A percentile compares a stretch with the other conserved stretches of the same genome.
These are phyloP conservation scores for Plasmodium gonderi DNA, from an alignment of 169 alveolate genomes.

Conservation along the genomic window DNA sequence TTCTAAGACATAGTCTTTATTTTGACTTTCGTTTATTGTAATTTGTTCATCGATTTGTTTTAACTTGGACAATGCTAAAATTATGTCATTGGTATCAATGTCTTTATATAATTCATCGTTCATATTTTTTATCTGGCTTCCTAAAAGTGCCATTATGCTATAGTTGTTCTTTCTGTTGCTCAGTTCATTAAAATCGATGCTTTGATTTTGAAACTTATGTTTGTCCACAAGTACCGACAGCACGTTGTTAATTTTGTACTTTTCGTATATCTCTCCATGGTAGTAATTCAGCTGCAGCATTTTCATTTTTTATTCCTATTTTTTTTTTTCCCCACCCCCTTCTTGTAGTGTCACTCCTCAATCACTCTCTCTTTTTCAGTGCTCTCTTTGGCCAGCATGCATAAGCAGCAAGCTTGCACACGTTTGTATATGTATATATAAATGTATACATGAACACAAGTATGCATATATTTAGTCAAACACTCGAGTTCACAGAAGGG, in stretches of 20 bases:
- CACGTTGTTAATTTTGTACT: constrained; percentile 54
- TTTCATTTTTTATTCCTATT: constrained; percentile 25
- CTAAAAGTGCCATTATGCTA: constrained; percentile 67
- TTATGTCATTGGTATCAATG: constrained; percentile 64
- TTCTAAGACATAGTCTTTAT: constrained; percentile 49
- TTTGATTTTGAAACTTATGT: constrained; percentile 57
- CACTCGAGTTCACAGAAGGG: not conserved
- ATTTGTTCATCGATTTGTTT: constrained; percentile 56
- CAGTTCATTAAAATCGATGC: constrained; percentile 49
- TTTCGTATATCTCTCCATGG: constrained; percentile 66
- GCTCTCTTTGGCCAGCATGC: not conserved
- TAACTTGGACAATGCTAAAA: constrained; percentile 55
- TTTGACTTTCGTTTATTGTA: constrained; percentile 37
- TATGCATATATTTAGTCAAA: not conserved
- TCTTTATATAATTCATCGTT: constrained; percentile 66
- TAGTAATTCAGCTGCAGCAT: constrained; percentile 52
- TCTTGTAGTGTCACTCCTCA: not conserved
- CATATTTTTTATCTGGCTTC: constrained; percentile 62
- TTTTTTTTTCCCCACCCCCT: not conserved
- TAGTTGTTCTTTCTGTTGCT: constrained; percentile 62
- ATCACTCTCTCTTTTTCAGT: not conserved
- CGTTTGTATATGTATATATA: not conserved
- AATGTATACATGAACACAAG: not conserved
- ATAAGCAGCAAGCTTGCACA: not conserved
- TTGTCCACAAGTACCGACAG: constrained; percentile 53